Evolutionary conservation across 768 basidiomycete genomes (phyloP), one percentile per base, ranked within the genome.

Genomic region (Crassisporium funariophilum): DNA sequence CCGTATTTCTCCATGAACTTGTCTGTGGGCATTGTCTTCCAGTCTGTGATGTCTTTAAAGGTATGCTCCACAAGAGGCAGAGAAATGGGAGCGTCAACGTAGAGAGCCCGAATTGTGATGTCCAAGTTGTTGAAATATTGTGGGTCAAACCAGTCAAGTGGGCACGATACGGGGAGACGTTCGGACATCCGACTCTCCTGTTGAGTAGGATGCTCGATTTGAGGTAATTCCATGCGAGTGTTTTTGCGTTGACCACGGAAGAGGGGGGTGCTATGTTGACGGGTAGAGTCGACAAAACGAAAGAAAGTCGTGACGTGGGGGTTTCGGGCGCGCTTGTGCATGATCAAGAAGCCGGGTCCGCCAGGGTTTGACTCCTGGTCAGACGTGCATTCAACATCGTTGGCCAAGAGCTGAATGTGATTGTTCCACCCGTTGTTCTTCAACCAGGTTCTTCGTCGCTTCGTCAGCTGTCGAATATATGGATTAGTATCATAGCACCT

Each of bases 101-200:
- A 59, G 12, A 44, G 6, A 23, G 44, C 53, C 13, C 54, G 50
- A 4, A 53, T 43, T n/a, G 35, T 17, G 11, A 58, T 37, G 1
- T 50, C 49, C 12, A 61, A 24, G 21, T 38, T 29, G 36, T 64
- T 64, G 54, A 57, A 64, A n/a, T 35, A 44, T 7, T 33, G 37
- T 2, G 60, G 63, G 15, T 55, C 46, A 46, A 61, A 62, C 53
- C 49, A 65, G 37, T 65, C 58, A 19, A 65, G 27, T 7, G 27
- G 27, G 27, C 27, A 29, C 27, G 8, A 29, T 29, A 7, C 8
- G 27, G 39, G 55, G 66, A 29, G 27, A 29, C 7, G 13, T 29
- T 29, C 13, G 27, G 27, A 29, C 7, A 29, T 29, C 27, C 27
- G 27, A 13, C 27, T 29, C 27, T 29, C 27, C 13, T 29, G 27